Base-by-base conservation (phyloP, 169 alveolate genomes). In the Babesia bovis region DNA sequence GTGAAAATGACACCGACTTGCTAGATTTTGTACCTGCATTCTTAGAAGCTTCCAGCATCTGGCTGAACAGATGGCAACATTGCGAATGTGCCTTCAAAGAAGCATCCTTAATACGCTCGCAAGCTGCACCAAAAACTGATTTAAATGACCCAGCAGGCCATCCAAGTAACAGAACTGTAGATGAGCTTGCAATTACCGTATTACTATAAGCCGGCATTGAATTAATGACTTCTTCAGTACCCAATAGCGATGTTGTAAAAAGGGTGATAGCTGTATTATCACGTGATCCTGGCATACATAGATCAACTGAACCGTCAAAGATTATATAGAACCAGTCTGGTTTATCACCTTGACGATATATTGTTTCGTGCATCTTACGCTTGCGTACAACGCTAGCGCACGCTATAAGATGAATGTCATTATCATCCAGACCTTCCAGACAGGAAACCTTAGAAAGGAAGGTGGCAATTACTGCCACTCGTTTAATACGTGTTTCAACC, bases 291-390 rank as follows among this genome's bases (percentile, higher is more conserved):
- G 61, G 25, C 40, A 49, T 33, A 26, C 28, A 21, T 3, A 63
- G 4, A 30, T 33, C 63, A 47, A 67, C 73, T 17, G 44, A 77
- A 21, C 85, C 85, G 25, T 77, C 73, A 45, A 67, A 77, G 9
- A 77, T 35, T 25, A 77, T 32, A 61, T 77, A 77, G 35, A 77
- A 26, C 71, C 70, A 66, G 0, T 66, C 59, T 13, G 73, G 56
- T 0, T 21, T 17, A 33, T 66, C 85, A 35, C 74, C 67, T n/a
- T 36, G 57, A 15, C 36, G 36, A 41, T 51, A 30, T 0, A 77
- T 55, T n/a, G 85, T 77, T 50, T 77, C 85, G 51, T 77, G 85
- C 3, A 66, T 50, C 55, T 77, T 77, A 36, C 30, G 44, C 49
- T 66, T 58, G 51, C 82, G 69, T 17, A 77, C 75, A 9, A 67